Evolutionary conservation across 768 basidiomycete genomes (phyloP).

Genomic region (Boletellus sp.): DNA sequence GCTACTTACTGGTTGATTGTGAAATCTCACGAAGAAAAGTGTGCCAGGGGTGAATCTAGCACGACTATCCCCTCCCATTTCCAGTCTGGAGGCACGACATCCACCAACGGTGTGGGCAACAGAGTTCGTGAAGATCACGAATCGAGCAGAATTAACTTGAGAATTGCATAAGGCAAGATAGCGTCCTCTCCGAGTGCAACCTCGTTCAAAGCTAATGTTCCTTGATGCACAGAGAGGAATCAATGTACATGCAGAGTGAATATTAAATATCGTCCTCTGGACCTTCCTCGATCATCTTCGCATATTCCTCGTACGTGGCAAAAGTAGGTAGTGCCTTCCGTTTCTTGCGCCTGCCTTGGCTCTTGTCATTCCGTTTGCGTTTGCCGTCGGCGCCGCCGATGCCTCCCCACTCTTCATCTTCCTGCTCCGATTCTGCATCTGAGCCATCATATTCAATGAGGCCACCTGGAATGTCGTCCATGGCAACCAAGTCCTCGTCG

Average conservation of each 20-base stretch:
- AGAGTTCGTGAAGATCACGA: no score
- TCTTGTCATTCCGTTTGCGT: conserved; percentile 43
- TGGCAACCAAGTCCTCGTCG: conserved; percentile 62
- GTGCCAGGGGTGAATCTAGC: no score
- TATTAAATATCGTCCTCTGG: conserved; percentile 28
- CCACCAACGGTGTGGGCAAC: no score
- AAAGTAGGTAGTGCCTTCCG: conserved; percentile 69
- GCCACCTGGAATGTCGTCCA: conserved; percentile 52
- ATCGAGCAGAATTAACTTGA: no score
- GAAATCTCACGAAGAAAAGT: no score
- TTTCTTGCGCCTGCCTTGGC: conserved; percentile 60
- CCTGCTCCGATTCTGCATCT: conserved; percentile 31
- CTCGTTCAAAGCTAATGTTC: no score
- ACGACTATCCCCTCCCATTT: no score
- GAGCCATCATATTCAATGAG: conserved; percentile 61
- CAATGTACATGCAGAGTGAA: not conserved
- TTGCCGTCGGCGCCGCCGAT: conserved; percentile 49
- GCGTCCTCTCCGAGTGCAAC: no score
- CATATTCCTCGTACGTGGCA: conserved; percentile 85
- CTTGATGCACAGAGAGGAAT: no score
- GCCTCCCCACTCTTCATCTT: conserved; percentile 32
- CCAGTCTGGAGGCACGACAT: no score
- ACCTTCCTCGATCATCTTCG: conserved; percentile 73
- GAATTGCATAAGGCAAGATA: no score
- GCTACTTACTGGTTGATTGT: no score